Base-by-base conservation (phyloP, 371 early-diverging fungal genomes). In the Smittium mucronatum region DNA sequence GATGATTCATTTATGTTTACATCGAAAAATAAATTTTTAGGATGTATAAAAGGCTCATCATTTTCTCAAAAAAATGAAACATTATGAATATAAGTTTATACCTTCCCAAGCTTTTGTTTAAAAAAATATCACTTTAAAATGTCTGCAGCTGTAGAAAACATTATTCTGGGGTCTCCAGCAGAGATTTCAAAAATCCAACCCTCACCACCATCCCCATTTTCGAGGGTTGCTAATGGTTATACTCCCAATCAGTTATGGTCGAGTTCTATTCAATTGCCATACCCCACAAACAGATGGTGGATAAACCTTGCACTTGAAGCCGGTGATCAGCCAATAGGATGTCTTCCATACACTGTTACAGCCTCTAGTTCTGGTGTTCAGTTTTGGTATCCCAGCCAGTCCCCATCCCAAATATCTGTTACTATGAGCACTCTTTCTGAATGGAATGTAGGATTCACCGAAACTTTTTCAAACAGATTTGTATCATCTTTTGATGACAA, bases 251-350 rank as follows among this genome's bases (percentile, higher is more conserved):
- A 2, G 17, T 63, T 69, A 26, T 69, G 64, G 63, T 11, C 28
- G 2, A 5, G 28, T 34, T 11, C 17, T 16, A 63, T 63, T 0
- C 25, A 33, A 17, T 33, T n/a, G 30, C 72, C 78, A 0, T 36
- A 72, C n/a, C 80, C 75, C 0, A 82, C 82, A 21, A 82, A 78
- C 67, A 65, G 70, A 30, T 82, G 82, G 82, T 82, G 82, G 82
- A 71, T 77, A 34, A 82, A 82, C 68, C 73, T 82, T 16, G 68
- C 76, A 0, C 33, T 81, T 25, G 74, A 72, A 32, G 34, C 66
- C 0, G 82, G 81, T 21, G 75, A 73, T 58, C 70, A 78, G 32
- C 76, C 78, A 1, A 68, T 81, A 15, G 68, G 75, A 0, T 67
- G 72, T 2, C 72, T 73, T 58, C 82, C 82, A 2, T 82, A 82